phyloP scores from a whole-genome alignment of 768 basidiomycete genomes.

The Cystobasidium tubakii region DNA sequence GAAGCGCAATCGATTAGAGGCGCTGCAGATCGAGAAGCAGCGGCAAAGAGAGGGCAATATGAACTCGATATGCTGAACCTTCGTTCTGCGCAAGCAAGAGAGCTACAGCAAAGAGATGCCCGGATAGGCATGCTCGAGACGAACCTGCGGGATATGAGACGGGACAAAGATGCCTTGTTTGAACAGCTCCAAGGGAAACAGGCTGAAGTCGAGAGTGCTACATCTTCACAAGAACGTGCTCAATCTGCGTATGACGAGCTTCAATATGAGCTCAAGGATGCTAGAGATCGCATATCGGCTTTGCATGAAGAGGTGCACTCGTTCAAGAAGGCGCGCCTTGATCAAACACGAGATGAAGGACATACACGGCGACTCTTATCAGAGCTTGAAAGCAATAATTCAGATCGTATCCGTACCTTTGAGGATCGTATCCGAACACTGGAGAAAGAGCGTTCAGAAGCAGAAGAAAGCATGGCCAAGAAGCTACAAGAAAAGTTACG shows the following conservation, averaged over 20 bases:
- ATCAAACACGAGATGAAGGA: conserved; percentile 54
- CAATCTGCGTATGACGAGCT: conserved; percentile 75
- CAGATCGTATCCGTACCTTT: conserved; percentile 84
- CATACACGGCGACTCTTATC: conserved; percentile 66
- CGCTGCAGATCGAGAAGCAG: conserved; percentile 65
- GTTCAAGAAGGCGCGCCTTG: conserved; percentile 60
- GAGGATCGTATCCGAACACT: conserved; percentile 59
- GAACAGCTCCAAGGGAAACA: conserved; percentile 80
- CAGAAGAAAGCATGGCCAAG: conserved; percentile 80
- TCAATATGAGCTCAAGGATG: conserved; percentile 77
- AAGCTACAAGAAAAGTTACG: conserved; percentile 55
- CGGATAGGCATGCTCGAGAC: conserved; percentile 67
- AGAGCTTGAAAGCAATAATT: conserved; percentile 81
- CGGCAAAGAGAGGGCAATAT: conserved; percentile 61
- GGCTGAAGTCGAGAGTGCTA: conserved; percentile 79
- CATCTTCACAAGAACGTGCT: conserved; percentile 66
- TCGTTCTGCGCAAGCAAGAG: conserved; percentile 69
- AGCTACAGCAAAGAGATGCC: conserved; percentile 58
- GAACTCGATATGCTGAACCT: conserved; percentile 68
- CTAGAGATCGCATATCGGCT: conserved; percentile 64
- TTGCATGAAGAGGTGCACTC: conserved; percentile 52
- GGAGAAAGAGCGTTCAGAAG: conserved; percentile 79
- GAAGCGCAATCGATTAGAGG: conserved; percentile 44
- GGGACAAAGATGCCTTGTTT: conserved; percentile 74
- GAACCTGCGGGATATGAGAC: conserved; percentile 62